Evolutionary conservation across 2,329 filamentous ascomycete genomes (phyloP).

Genomic region (Leptographium flavum): DNA sequence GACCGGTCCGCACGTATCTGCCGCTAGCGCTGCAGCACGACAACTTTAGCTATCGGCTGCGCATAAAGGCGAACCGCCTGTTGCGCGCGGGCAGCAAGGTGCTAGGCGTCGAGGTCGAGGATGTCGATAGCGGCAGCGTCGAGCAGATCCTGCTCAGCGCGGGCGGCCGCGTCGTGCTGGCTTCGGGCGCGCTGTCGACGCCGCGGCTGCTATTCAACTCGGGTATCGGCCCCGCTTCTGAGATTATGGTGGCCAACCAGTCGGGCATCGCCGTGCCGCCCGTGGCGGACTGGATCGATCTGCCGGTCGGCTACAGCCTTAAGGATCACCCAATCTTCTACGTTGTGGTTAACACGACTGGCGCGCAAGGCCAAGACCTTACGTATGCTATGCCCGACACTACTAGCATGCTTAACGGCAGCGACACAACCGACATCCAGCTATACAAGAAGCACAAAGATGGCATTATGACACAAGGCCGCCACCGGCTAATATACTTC

Average conservation of each 20-base stretch:
- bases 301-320: slow-evolving; percentile 45
- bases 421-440: slow-evolving; percentile 14
- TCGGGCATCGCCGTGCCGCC: slow-evolving; percentile 37
- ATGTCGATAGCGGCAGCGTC: slow-evolving; percentile 6
- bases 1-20: slow-evolving; percentile 52
- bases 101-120: slow-evolving; percentile 44
- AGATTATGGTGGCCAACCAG: slow-evolving; percentile 36
- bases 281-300: slow-evolving; percentile 37
- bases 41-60: slow-evolving; percentile 48
- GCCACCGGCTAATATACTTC: slow-evolving; percentile 31
- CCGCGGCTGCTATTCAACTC: slow-evolving; percentile 17
- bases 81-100: slow-evolving; percentile 38
- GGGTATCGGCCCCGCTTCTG: slow-evolving; percentile 50
- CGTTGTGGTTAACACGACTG: not conserved
- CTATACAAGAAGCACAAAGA: slow-evolving; percentile 18
- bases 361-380: not conserved
- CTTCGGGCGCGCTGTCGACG: slow-evolving; percentile 38
- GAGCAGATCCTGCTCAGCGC: not conserved
- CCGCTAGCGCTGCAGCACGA: slow-evolving; percentile 36
- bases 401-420: no score
- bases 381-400: no score
- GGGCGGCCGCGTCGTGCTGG: slow-evolving; percentile 45
- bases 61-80: slow-evolving; percentile 45
- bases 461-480: slow-evolving; percentile 28
- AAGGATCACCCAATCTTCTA: slow-evolving; percentile 29